phyloP scores from a whole-genome alignment of 2,329 filamentous ascomycete genomes.

The Acarospora socialis region DNA sequence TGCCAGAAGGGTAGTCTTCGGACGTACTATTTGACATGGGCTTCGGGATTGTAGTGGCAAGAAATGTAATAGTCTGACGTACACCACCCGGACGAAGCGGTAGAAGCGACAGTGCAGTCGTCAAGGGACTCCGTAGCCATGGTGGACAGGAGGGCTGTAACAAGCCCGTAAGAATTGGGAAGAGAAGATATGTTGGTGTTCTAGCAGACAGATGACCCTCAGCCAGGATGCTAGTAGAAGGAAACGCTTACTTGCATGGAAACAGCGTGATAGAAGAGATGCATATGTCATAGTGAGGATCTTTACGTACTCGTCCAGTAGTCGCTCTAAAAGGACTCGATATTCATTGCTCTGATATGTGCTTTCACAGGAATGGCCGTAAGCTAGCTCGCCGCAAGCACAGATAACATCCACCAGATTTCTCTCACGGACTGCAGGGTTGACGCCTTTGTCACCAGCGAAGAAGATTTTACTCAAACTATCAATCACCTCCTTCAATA shows the following conservation, averaged over 20 bases:
- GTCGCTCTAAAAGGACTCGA: no score
- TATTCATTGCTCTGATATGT: no score
- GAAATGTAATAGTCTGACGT: constrained; percentile 28
- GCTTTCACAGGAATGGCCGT: neutral
- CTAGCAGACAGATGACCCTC: constrained; percentile 1
- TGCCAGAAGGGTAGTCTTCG: constrained; percentile 18
- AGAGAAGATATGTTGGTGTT: neutral
- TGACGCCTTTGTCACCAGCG: neutral
- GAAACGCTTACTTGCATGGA: no score
- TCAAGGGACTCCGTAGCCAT: constrained; percentile 2
- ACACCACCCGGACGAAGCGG: constrained; percentile 28
- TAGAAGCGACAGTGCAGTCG: constrained; percentile 17
- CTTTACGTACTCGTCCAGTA: no score
- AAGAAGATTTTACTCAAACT: neutral
- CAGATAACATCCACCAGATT: constrained; percentile 8
- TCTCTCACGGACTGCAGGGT: constrained; percentile 5
- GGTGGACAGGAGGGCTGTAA: constrained; percentile 2
- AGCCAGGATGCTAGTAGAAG: no score
- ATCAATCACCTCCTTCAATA: no score
- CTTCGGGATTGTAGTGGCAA: constrained; percentile 10
- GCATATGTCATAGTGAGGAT: no score
- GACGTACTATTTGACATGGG: constrained; percentile 11
- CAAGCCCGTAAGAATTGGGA: constrained; percentile 3
- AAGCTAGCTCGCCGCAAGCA: constrained; percentile 5
- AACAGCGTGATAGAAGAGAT: no score